These are phyloP conservation scores for Prunus mira DNA, from an alignment of 306 rosid species.

Conservation along the genomic window DNA sequence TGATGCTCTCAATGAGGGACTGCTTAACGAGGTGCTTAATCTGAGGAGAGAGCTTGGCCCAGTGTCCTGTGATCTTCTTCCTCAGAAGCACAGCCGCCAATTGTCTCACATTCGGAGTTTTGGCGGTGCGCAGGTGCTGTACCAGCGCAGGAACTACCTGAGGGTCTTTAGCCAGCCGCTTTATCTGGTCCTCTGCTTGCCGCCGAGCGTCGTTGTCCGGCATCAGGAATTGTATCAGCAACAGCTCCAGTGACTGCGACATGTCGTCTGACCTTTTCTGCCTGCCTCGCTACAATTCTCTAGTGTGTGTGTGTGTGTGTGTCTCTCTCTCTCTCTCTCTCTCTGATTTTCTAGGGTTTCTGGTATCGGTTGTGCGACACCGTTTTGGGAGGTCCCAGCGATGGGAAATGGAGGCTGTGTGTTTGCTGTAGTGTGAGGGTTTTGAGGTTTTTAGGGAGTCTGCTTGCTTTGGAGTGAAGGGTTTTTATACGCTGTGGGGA, in stretches of 20 bases:
- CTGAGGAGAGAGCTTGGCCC: slow-evolving; percentile 88
- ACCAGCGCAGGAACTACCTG: slow-evolving; percentile 88
- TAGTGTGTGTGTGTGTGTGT: background rate
- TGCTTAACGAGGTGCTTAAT: slow-evolving; percentile 73
- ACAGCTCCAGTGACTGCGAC: slow-evolving; percentile 92
- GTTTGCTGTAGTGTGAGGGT: slow-evolving; percentile 11
- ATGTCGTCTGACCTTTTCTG: slow-evolving; percentile 19
- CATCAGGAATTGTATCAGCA: slow-evolving; percentile 91
- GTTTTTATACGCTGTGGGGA: slow-evolving; percentile 26
- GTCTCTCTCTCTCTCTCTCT: background rate
- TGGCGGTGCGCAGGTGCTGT: slow-evolving; percentile 92
- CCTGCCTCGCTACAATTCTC: too few species aligned
- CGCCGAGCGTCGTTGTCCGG: slow-evolving; percentile 99
- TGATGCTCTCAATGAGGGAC: slow-evolving; percentile 79
- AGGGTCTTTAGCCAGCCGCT: slow-evolving; percentile 88
- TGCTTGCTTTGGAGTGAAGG: slow-evolving; percentile 34
- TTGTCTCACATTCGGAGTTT: slow-evolving; percentile 95
- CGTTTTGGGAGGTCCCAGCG: background rate
- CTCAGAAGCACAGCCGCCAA: slow-evolving; percentile 92
- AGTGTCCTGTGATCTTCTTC: slow-evolving; percentile 96
- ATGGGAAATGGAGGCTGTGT: background rate
- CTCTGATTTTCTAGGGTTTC: background rate
- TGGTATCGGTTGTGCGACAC: background rate
- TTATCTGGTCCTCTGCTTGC: slow-evolving; percentile 95
- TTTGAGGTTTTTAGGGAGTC: background rate